Conservation (phyloP, 2,329 filamentous ascomycete species). For the Passalora sequoiae region DNA sequence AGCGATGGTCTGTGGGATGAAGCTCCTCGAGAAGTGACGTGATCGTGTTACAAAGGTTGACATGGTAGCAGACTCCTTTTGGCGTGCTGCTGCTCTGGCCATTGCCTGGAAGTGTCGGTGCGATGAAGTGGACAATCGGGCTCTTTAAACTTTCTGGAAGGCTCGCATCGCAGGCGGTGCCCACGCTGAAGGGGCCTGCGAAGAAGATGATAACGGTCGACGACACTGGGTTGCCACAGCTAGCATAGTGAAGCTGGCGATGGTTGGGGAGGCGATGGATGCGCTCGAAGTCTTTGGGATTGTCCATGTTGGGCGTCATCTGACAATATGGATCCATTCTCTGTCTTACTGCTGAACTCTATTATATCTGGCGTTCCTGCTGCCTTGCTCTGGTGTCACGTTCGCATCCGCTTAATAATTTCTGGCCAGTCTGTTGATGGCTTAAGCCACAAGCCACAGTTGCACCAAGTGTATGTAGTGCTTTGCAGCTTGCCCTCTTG, state of each 20-base stretch:
- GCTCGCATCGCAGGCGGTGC: background rate
- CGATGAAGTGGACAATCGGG: background rate
- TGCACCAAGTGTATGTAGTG: no score
- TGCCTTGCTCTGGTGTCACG: background rate
- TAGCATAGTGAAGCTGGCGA: background rate
- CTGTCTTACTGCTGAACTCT: no score
- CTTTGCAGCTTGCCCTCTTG: background rate
- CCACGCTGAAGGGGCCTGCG: background rate
- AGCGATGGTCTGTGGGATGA: background rate
- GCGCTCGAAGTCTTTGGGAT: background rate
- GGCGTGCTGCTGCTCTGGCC: constrained; percentile 1
- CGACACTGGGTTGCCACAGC: background rate
- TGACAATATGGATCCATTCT: no score
- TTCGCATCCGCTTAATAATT: background rate
- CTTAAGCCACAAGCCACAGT: no score
- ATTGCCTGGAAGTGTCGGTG: background rate
- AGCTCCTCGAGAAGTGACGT: background rate
- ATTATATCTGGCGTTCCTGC: background rate
- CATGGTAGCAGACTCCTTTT: background rate
- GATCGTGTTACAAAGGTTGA: background rate
- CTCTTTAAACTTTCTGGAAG: background rate
- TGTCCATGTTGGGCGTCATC: no score
- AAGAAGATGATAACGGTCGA: background rate
- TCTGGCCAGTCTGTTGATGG: no score
- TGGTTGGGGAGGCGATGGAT: background rate